Base-by-base conservation (phyloP, 371 early-diverging fungal species). In the Thermomucor indicae-seudaticae region DNA sequence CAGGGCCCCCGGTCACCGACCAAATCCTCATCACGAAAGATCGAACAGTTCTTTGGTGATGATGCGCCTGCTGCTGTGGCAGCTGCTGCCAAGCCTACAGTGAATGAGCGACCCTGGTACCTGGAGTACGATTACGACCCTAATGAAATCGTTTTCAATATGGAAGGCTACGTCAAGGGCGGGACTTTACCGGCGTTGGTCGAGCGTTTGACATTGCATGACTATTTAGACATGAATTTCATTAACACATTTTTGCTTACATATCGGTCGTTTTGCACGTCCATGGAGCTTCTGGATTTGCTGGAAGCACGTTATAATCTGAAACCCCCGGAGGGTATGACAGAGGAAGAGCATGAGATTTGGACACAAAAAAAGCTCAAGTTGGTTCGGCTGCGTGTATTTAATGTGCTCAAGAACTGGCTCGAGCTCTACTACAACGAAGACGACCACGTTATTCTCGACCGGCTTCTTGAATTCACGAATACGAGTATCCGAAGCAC, bases 361-460 rank as follows among this genome's bases (percentile, higher is more conserved):
- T 96, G 96, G 96, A 67, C 58, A 11, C 89, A 89, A 53, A 84
- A 80, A 64, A 95, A 96, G 62, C 79, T 84, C 51, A 89, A 80
- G 37, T 84, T 92, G 2, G 80, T 94, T 40, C 90, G 95, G 19
- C 62, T 95, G 40, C 86, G 93, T 38, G 95, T 96, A 0, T 88
- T 81, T 60, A 94, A 92, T 55, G 81, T 94, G n/a, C 72, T 93
- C 53, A 92, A 92, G 67, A 83, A 79, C 3, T 96, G 97, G 97
- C 74, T 96, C 6, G 95, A 94, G 59, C 72, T 79, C 53, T 86
- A 90, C 65, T 94, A 88, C 64, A 89, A 92, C 47, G 83, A 86
- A 52, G 82, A 86, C 40, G 82, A 79, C 14, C 57, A 58, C 0
- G 72, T 40, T 7, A 78, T 84, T 6, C 65, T 95, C 20, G 85